Base-by-base conservation (phyloP, 371 early-diverging fungal species). In the Mortierella sp. region DNA sequence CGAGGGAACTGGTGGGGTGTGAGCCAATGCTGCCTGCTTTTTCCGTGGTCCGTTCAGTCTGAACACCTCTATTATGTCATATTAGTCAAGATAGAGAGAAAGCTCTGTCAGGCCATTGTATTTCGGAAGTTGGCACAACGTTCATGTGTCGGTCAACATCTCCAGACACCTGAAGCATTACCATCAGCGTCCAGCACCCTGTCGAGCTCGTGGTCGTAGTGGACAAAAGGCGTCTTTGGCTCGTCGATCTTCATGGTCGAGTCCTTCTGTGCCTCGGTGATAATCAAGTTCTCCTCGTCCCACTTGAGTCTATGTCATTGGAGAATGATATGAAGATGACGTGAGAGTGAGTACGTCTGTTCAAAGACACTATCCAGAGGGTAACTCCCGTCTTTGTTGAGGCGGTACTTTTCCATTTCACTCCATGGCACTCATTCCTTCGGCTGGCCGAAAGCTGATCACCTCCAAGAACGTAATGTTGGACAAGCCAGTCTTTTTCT, bases 171-270 rank as follows among this genome's bases (percentile, higher is more conserved):
- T 24, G 8, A 28, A 55, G 8, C 8, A 21, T 71, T 80, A 81
- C 82, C 85, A 50, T 78, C 80, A 13, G 80, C 57, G 54, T 79
- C 80, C 60, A 95, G 84, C 52, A 95, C 90, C 75, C 95, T 92
- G 77, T 98, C 98, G 0, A 91, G 93, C 31, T 93, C 95, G 2
- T 91, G 89, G 86, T 98, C 92, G 88, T 97, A 98, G 70, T 94
- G 93, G 57, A 98, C 95, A 82, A 91, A 99, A 1, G 99, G 99
- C 3, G 99, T 99, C 88, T 96, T 96, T n/a, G 99, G 99, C 84
- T 99, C 99, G 58, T 95, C 94, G 21, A 99, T 97, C 90, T 99
- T 98, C 98, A 98, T 98, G 26, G 95, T 97, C 13, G 97, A 90
- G 80, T 94, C 94, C 88, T 97, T 97, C 87, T 97, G 95, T 0